phyloP scores from a whole-genome alignment of 108 stramenopile species.

The Conticribra guillardii region DNA sequence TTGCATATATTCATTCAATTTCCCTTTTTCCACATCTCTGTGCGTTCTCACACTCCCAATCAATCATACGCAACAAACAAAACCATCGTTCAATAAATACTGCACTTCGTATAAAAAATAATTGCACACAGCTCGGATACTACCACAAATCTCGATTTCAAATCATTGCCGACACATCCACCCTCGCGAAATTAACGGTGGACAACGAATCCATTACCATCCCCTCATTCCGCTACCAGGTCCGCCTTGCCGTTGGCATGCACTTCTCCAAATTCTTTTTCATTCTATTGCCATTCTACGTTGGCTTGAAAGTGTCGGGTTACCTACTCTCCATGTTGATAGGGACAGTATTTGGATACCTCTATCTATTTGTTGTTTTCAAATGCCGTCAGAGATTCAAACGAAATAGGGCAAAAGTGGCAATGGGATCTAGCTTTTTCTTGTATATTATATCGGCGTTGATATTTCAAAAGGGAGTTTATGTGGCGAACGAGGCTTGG shows the following conservation, averaged over 20 bases:
- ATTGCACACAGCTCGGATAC: constrained; percentile 25
- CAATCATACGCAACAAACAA: too few species aligned
- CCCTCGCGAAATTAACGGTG: constrained; percentile 18
- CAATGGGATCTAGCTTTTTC: constrained; percentile 19
- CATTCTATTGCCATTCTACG: constrained; percentile 37
- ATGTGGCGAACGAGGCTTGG: neutral
- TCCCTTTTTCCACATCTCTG: neutral
- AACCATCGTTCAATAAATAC: too few species aligned
- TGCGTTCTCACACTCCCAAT: neutral
- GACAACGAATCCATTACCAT: neutral
- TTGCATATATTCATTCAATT: neutral
- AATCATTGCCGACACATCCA: constrained; percentile 16
- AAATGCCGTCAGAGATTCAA: constrained; percentile 14
- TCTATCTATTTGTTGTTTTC: constrained; percentile 28
- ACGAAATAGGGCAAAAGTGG: constrained; percentile 7
- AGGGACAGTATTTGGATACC: constrained; percentile 20
- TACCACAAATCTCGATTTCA: constrained; percentile 25
- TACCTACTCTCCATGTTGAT: constrained; percentile 16
- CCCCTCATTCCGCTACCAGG: constrained; percentile 31
- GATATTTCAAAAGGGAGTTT: constrained; percentile 17
- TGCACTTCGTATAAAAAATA: too few species aligned
- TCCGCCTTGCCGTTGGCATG: constrained; percentile 27
- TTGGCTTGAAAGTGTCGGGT: constrained; percentile 20
- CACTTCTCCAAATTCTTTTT: constrained; percentile 26
- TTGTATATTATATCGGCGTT: constrained; percentile 5